phyloP scores from a whole-genome alignment of 1,284 basidiomycete species.

The Vanrija sp. region DNA sequence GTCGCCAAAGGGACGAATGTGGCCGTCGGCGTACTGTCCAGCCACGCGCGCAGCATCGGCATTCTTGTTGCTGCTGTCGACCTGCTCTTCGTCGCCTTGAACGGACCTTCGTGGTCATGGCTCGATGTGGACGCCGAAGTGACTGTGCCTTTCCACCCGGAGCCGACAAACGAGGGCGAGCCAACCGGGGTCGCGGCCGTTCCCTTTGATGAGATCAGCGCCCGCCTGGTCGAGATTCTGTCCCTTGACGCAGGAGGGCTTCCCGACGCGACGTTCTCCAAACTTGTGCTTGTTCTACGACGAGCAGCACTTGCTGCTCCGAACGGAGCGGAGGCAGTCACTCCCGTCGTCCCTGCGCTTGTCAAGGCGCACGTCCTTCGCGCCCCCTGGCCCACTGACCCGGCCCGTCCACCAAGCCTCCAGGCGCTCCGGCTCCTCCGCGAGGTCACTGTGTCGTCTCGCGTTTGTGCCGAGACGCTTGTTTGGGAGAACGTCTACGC shows the following conservation, averaged over 20 bases:
- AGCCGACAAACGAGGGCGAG: conserved; percentile 7
- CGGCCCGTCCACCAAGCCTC: conserved; percentile 53
- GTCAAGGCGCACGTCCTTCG: conserved; percentile 47
- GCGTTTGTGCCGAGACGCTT: conserved; percentile 62
- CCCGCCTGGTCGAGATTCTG: conserved; percentile 28
- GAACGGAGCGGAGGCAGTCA: conserved; percentile 57
- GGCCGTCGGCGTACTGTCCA: conserved; percentile 4
- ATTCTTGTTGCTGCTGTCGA: conserved; percentile 34
- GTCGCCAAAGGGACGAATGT: conserved; percentile 10
- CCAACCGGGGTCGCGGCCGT: conserved; percentile 21
- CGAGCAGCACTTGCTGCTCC: conserved; percentile 60
- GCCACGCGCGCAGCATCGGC: conserved; percentile 15
- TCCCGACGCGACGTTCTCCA: conserved; percentile 35
- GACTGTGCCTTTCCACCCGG: conserved; percentile 5
- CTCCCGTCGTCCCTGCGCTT: conserved; percentile 55
- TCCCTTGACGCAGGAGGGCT: conserved; percentile 21
- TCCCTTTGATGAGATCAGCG: conserved; percentile 37
- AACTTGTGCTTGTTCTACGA: conserved; percentile 62
- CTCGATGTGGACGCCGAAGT: conserved; percentile 6
- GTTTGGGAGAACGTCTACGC: conserved; percentile 55
- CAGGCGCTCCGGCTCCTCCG: conserved; percentile 57
- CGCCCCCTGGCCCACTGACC: conserved; percentile 40
- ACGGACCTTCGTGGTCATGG: conserved; percentile 22
- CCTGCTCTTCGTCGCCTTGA: conserved; percentile 28
- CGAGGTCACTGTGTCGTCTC: conserved; percentile 61